Percentiles rank a stretch among this genome's conserved stretches.
Conservation (phyloP, 2,329 filamentous ascomycete species). For the Penicillium brasilianum region DNA sequence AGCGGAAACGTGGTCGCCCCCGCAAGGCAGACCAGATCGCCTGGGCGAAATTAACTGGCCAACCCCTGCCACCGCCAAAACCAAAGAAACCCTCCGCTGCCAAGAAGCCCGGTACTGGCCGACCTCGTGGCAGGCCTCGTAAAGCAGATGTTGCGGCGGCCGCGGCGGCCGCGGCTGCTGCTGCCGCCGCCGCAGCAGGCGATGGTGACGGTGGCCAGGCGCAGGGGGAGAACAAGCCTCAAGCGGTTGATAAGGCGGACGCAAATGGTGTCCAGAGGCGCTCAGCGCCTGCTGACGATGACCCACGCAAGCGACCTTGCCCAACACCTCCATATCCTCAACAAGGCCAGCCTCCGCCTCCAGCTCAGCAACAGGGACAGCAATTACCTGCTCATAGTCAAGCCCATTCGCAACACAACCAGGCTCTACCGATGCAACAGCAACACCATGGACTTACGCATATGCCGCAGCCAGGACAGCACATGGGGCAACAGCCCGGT, state of each 20-base stretch:
- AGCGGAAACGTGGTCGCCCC: conserved; percentile 39
- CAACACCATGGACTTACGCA: conserved; percentile 16
- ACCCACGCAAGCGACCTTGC: conserved; percentile 24
- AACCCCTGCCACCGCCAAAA: conserved; percentile 29
- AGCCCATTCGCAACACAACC: conserved; percentile 19
- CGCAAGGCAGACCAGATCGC: conserved; percentile 37
- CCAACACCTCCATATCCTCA: conserved; percentile 30
- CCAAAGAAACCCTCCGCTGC: conserved; percentile 28
- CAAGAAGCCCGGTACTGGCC: conserved; percentile 35
- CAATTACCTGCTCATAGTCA: conserved; percentile 18
- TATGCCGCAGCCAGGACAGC: conserved; percentile 19
- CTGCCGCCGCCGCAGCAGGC: conserved; percentile 32
- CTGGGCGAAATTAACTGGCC: conserved; percentile 28
- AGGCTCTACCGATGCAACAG: conserved; percentile 15
- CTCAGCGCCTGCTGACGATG: conserved; percentile 20
- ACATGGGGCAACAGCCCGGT: conserved; percentile 15
- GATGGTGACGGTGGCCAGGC: conserved; percentile 28
- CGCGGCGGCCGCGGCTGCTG: conserved; percentile 31
- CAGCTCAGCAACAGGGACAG: conserved; percentile 15
- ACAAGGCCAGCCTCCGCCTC: conserved; percentile 12
- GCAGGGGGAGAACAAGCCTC: conserved; percentile 17
- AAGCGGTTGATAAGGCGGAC: conserved; percentile 14
- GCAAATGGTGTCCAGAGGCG: conserved; percentile 19
- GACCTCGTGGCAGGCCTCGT: conserved; percentile 41
- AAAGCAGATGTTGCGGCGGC: conserved; percentile 41